Percentiles rank a stretch among this genome's conserved stretches.
Conservation (phyloP, 2,329 filamentous ascomycete genomes). For the Lachnellula hyalina region DNA sequence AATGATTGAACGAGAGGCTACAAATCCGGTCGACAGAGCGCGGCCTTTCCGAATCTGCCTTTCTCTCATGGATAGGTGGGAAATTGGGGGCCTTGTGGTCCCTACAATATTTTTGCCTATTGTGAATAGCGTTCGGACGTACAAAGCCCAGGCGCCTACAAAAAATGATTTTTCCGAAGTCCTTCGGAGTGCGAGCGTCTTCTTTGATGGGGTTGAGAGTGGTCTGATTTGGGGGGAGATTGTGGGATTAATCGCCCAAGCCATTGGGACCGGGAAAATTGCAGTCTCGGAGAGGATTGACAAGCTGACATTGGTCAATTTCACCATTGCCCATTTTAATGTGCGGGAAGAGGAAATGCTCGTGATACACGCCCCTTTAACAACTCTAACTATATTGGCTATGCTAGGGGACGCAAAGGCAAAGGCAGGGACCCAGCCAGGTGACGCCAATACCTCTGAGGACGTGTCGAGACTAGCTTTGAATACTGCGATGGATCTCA, state of each 20-base stretch:
- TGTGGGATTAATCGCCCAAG: conserved; percentile 58
- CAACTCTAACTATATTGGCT: conserved; percentile 55
- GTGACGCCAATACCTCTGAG: conserved; percentile 16
- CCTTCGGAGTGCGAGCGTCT: conserved; percentile 85
- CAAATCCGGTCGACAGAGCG: conserved; percentile 61
- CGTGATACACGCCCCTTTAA: conserved; percentile 73
- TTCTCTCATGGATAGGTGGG: conserved; percentile 97
- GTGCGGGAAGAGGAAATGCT: conserved; percentile 95
- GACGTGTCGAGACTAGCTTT: conserved; percentile 33
- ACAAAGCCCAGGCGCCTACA: conserved; percentile 59
- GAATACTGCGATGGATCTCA: conserved; percentile 49
- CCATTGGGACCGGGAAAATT: conserved; percentile 45
- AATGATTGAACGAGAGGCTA: conserved; percentile 59
- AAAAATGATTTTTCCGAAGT: conserved; percentile 78
- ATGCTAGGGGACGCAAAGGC: conserved; percentile 53
- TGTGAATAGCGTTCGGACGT: conserved; percentile 72
- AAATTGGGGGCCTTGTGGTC: conserved; percentile 86
- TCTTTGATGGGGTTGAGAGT: conserved; percentile 96
- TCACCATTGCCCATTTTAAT: conserved; percentile 85
- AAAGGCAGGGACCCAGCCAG: conserved; percentile 28
- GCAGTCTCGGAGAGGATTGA: conserved; percentile 42
- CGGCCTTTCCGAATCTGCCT: conserved; percentile 87
- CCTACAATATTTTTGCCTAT: conserved; percentile 84
- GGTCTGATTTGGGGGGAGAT: conserved; percentile 87
- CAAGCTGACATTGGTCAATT: conserved; percentile 69